These are phyloP conservation scores for Glaciozyma antarctica DNA, from an alignment of 768 basidiomycete species.

Conservation along the genomic window DNA sequence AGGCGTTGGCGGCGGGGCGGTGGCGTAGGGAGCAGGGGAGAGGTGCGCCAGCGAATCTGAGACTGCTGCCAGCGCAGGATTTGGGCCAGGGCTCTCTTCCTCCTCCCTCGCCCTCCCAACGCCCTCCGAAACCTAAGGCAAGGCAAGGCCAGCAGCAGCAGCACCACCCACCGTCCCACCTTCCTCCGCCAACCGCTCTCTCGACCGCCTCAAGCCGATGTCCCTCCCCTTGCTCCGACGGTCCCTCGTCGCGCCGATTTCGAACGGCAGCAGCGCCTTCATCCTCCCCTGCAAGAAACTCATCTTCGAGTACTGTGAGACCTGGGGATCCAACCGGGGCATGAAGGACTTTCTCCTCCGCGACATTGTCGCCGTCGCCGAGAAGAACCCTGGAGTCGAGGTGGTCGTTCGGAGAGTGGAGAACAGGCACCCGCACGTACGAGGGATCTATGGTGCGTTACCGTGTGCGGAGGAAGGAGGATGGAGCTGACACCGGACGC, in stretches of 20 bases:
- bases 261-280: constrained; percentile 9
- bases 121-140: no score
- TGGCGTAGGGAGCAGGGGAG: no score
- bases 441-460: constrained; percentile 69
- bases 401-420: constrained; percentile 68
- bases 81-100: no score
- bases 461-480: not conserved
- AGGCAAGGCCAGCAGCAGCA: no score
- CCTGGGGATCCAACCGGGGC: constrained; percentile 64
- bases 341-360: constrained; percentile 55
- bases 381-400: constrained; percentile 70
- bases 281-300: constrained; percentile 40
- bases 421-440: constrained; percentile 64
- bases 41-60: no score
- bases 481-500: not conserved
- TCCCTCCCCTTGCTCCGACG: not conserved
- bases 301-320: constrained; percentile 80
- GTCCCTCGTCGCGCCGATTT: not conserved
- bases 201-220: not conserved
- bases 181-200: not conserved
- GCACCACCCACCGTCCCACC: not conserved
- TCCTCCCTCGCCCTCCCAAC: no score
- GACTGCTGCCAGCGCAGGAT: no score
- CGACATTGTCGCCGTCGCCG: constrained; percentile 53
- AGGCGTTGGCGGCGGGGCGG: no score